Evolutionary conservation across 2,329 filamentous ascomycete genomes (phyloP), one percentile per base, ranked within the genome.

Genomic region (Trichophyton schoenleinii): DNA sequence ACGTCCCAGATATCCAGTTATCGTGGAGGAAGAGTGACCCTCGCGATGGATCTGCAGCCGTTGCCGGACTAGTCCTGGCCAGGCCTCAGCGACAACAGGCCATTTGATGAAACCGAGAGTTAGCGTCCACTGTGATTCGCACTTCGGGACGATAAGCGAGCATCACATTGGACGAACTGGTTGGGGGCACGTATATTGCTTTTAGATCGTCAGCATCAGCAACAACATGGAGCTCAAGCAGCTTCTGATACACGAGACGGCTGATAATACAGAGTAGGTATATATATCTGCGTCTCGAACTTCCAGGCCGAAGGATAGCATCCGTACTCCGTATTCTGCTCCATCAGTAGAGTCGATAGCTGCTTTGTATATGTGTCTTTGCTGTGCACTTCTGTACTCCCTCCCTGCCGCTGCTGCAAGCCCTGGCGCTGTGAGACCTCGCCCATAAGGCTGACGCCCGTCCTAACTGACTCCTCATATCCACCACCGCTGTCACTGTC

Each of bases 41-140:
- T 55, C 52, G 28, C 52, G 25, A 20, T 36, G 52, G 52, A 55
- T 55, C 52, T 55, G 52, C 52, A 55, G 34, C 52, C 25, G 49
- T 55, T 36, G 52, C 28, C 38, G 52, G 52, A 55, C 52, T 55
- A 55, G 52, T 55, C 20, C 52, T 31, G 52, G 52, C 52, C 52
- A 55, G 52, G 52, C 52, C 52, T 36, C 31, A 34, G 52, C 52
- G 15, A 20, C 52, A 55, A 34, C 52, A 55, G 31, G 52, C 52
- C 28, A 55, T 55, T 55, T 31, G 52, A 55, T 20, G 52, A 55
- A 55, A 55, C 28, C 28, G 28, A 28, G n/a, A 36, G 31, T 28
- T 36, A 55, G 52, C 52, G 52, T 36, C 28, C 28, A 20, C 11
- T 55, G 52, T 55, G 52, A 55, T 55, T 55, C 52, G 52, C 52